Evolutionary conservation across 768 basidiomycete genomes (phyloP), one percentile per base, ranked within the genome.

Genomic region (Rossbeevera mucosa): DNA sequence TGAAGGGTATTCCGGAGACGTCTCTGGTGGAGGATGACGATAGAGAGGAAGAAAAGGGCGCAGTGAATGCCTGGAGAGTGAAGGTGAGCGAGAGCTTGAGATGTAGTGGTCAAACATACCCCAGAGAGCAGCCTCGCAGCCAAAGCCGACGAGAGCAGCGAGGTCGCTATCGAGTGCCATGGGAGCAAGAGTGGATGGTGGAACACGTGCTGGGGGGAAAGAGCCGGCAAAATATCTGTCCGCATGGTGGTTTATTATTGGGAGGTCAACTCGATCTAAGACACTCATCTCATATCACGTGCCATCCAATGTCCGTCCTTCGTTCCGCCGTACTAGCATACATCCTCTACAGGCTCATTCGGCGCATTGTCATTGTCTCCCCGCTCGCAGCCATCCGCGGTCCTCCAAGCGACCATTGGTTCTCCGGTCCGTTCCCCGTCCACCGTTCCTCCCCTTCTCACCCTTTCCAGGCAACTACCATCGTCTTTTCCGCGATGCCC

Each of bases 61-160:
- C 18, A 50, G 41, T 66, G 61, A 11, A 57, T 30, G 21, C 57
- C 60, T 64, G 50, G 24, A 45, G 24, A 22, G 14, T 25, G 2
- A 25, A 4, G n/a, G n/a, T 24, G 13, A 25, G 5, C n/a, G n/a
- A n/a, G n/a, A n/a, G n/a, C n/a, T n/a, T n/a, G n/a, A n/a, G n/a
- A n/a, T n/a, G n/a, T n/a, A n/a, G n/a, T n/a, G n/a, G n/a, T n/a
- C n/a, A 38, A 0, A 53, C 58, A 30, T 28, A 72, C 74, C 74
- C 61, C 70, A 75, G 13, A 73, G 55, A 14, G 61, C 61, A 0
- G 70, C 62, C 53, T 75, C 74, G 54, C 65, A 71, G 3, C 51
- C 66, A 45, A 74, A 74, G 22, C 73, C 73, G 42, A 72, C 60
- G 44, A 75, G 54, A 12, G 70, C 66, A 30, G 72, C 65, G 2